Conservation (phyloP, 495 filamentous ascomycete species). For the Ramalina peruviana region DNA sequence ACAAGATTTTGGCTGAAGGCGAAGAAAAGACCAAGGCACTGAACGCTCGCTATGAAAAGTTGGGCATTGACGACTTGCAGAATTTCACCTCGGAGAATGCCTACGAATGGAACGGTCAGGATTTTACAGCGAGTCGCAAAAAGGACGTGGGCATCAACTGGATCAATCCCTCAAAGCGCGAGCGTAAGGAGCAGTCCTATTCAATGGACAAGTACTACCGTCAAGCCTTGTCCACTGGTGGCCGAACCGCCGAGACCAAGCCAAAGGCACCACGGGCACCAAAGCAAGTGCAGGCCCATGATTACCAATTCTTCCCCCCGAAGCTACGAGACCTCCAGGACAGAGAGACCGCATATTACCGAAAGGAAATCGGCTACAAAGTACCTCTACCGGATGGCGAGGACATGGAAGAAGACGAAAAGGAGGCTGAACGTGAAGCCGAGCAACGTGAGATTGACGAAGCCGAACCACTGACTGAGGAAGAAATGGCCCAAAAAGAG, state of each 20-base stretch:
- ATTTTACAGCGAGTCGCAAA: slow-evolving; percentile 74
- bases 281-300: slow-evolving; percentile 81
- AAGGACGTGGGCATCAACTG: slow-evolving; percentile 91
- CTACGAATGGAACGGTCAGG: slow-evolving; percentile 97
- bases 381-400: slow-evolving; percentile 70
- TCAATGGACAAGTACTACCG: slow-evolving; percentile 99
- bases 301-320: slow-evolving; percentile 93
- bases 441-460: slow-evolving; percentile 90
- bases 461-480: slow-evolving; percentile 75
- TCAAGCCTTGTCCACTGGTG: slow-evolving; percentile 73
- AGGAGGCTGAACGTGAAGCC: slow-evolving; percentile 74
- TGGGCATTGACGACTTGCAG: slow-evolving; percentile 96
- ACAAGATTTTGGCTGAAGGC: slow-evolving; percentile 70
- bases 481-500: slow-evolving; percentile 75
- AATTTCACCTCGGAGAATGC: slow-evolving; percentile 95
- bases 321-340: slow-evolving; percentile 80
- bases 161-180: slow-evolving; percentile 98
- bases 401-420: slow-evolving; percentile 68
- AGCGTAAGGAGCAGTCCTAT: slow-evolving; percentile 95
- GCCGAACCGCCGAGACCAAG: slow-evolving; percentile 73
- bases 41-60: slow-evolving; percentile 86
- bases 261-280: slow-evolving; percentile 92
- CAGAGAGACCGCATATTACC: slow-evolving; percentile 87
- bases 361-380: slow-evolving; percentile 91
- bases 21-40: slow-evolving; percentile 81